Base-by-base conservation (phyloP, 2,329 filamentous ascomycete genomes). In the Fusarium euwallaceae region DNA sequence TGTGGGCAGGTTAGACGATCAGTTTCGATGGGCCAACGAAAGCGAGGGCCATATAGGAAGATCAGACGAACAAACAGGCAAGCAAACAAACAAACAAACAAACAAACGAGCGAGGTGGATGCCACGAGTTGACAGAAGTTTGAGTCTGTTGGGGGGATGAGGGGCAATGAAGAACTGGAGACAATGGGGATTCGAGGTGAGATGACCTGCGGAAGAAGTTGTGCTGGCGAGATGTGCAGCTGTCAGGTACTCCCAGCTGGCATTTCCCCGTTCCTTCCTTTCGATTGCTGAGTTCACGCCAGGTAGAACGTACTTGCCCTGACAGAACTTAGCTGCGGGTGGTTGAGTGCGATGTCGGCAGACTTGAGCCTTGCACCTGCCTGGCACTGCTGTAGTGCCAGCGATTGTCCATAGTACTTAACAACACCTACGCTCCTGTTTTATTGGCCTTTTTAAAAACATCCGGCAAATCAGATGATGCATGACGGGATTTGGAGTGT, bases 331-430 rank as follows among this genome's bases (percentile, higher is more conserved):
- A 24, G 20, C 14, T 51, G 45, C 45, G 9, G 45, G 45, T 29
- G 45, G 24, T 51, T 16, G 24, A 51, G 9, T n/a, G 45, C 45
- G 45, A 29, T 17, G 5, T 51, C 53, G 10, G 53, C 27, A 24
- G 29, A 56, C 27, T 36, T 56, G 53, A 56, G 12, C 29, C 61
- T 69, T n/a, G 45, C 37, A 63, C 22, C 56, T 69, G 48, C 32
- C 53, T 36, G 53, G 12, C 53, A 34, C 53, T 58, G 53, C 53
- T 10, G 16, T 11, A 9, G 48, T 29, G 48, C 48, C 24, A 53
- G 17, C 48, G 12, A 6, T n/a, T 29, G 11, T 45, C 41, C 41
- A 51, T 17, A n/a, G 24, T 53, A 32, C 48, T 17, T 32, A 10
- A 27, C 10, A n/a, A 12, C 48, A 12, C 48, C 6, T 27, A n/a